Evolutionary conservation across 805 yeast genomes (phyloP).

Genomic region (Cyberlindnera amylophila): DNA sequence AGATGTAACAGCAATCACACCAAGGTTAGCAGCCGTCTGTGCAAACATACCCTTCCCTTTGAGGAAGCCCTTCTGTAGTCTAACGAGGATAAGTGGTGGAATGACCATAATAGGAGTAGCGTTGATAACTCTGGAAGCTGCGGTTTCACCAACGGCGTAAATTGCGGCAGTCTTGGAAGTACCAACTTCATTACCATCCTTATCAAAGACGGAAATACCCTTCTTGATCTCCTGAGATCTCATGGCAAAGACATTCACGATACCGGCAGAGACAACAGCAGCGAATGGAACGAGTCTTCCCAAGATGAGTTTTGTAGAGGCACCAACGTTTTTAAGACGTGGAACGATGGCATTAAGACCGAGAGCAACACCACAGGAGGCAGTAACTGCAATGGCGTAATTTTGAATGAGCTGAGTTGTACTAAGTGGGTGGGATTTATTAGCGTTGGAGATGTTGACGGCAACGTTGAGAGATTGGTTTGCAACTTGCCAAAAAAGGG

Average conservation of each 20-base stretch:
- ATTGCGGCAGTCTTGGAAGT: conserved; percentile 82
- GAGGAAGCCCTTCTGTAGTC: conserved; percentile 66
- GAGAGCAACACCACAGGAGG: conserved; percentile 92
- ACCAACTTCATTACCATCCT: conserved; percentile 65
- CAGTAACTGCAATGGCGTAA: conserved; percentile 85
- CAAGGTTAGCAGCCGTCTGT: conserved; percentile 75
- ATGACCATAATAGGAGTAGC: conserved; percentile 98
- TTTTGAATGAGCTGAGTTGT: conserved; percentile 73
- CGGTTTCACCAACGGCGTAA: conserved; percentile 96
- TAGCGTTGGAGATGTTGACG: conserved; percentile 92
- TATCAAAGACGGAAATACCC: conserved; percentile 71
- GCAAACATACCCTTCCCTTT: conserved; percentile 62
- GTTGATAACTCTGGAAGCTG: conserved; percentile 88
- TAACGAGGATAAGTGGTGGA: conserved; percentile 83
- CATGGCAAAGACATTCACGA: conserved; percentile 95
- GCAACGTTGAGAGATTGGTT: conserved; percentile 97
- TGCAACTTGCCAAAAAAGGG: conserved; percentile 96
- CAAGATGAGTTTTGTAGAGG: conserved; percentile 64
- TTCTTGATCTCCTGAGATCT: conserved; percentile 88
- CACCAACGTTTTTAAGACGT: conserved; percentile 62
- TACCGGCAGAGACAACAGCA: conserved; percentile 96
- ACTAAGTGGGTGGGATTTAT: conserved; percentile 88
- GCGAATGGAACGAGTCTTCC: conserved; percentile 96
- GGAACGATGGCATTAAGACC: conserved; percentile 94
- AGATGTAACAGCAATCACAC: conserved; percentile 80